Evolutionary conservation across 768 basidiomycete genomes (phyloP).

Genomic region (Tricholoma hemisulphureum): DNA sequence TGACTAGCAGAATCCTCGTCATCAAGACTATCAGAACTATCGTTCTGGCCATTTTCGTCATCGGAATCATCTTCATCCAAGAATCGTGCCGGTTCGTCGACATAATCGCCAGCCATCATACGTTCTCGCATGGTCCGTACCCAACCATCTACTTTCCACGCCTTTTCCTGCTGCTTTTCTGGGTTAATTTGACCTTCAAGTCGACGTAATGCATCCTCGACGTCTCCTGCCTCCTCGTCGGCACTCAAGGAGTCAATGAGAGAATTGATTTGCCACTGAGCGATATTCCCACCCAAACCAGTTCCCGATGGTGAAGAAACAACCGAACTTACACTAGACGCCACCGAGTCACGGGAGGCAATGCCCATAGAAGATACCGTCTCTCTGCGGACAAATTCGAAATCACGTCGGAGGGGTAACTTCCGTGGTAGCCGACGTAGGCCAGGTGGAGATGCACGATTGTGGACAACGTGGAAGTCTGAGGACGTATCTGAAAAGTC

Average conservation of each 20-base stretch:
- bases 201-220: slow-evolving; percentile 75
- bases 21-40: slow-evolving; percentile 5
- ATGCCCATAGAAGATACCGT: slow-evolving; percentile 82
- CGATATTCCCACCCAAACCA: slow-evolving; percentile 50
- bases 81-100: slow-evolving; percentile 58
- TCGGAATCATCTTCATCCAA: slow-evolving; percentile 35
- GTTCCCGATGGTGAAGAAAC: slow-evolving; percentile 39
- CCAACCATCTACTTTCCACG: slow-evolving; percentile 80
- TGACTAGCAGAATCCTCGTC: slow-evolving; percentile 9
- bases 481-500: slow-evolving; percentile 80
- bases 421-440: slow-evolving; percentile 53
- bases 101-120: slow-evolving; percentile 61
- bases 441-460: slow-evolving; percentile 47
- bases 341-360: slow-evolving; percentile 57
- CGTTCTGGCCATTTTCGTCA: slow-evolving; percentile 9
- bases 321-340: slow-evolving; percentile 45
- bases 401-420: slow-evolving; percentile 73
- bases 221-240: slow-evolving; percentile 74
- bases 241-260: slow-evolving; percentile 72
- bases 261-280: slow-evolving; percentile 84
- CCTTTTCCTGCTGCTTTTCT: slow-evolving; percentile 65
- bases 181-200: slow-evolving; percentile 87
- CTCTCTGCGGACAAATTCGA: slow-evolving; percentile 74
- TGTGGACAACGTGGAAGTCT: slow-evolving; percentile 37
- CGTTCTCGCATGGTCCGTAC: slow-evolving; percentile 69